Conservation (phyloP, 176 grass and related monocot genomes). For the Ampelocalamus luodianensis region DNA sequence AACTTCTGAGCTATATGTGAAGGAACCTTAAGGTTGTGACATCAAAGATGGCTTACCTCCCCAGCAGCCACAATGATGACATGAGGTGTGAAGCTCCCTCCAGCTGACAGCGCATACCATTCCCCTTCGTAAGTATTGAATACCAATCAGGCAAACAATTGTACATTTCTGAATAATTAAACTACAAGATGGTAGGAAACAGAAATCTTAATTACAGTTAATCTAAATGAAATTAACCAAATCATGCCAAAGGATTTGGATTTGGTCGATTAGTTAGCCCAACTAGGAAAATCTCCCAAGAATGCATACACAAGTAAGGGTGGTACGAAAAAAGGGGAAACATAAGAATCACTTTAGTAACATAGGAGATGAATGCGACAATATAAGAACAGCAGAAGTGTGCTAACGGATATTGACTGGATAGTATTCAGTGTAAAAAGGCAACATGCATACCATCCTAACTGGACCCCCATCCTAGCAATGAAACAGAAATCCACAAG, state of each 20-base stretch:
- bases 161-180: neutral
- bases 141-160: conserved; percentile 19
- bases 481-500: conserved; percentile 44
- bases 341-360: neutral
- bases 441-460: neutral
- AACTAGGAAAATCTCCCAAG: neutral
- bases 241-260: neutral
- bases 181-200: neutral
- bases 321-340: neutral
- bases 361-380: conserved; percentile 26
- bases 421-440: neutral
- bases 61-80: conserved; percentile 80
- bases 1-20: neutral
- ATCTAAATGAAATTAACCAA: neutral
- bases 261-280: neutral
- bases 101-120: conserved; percentile 86
- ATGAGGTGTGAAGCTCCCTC: conserved; percentile 96
- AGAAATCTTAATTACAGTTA: neutral
- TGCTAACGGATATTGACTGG: neutral
- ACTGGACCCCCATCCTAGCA: conserved; percentile 35
- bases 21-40: neutral
- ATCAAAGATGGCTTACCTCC: conserved; percentile 58
- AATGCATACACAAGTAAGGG: neutral
- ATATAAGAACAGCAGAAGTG: conserved; percentile 26
- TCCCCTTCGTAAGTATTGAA: conserved; percentile 62